A percentile compares a stretch with the other conserved stretches of the same genome.
phyloP scores from a whole-genome alignment of 208 protist genomes.

The Wallacemonas rigidus region DNA sequence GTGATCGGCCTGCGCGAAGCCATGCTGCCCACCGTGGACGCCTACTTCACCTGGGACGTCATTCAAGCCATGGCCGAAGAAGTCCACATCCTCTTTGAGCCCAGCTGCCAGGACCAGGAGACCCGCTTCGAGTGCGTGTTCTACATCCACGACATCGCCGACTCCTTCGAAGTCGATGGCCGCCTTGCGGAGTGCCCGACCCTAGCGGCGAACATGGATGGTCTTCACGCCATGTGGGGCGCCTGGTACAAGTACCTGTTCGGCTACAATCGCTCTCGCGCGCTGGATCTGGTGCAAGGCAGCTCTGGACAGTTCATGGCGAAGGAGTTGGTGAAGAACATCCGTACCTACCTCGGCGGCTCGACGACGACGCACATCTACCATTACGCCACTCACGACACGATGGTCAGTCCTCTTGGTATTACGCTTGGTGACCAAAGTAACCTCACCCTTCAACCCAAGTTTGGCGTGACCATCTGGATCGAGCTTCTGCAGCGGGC shows the following conservation, averaged over 20 bases:
- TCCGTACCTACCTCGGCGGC: slow-evolving; percentile 25
- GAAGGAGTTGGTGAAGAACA: slow-evolving; percentile 33
- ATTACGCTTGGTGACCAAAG: neutral
- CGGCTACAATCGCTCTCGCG: slow-evolving; percentile 30
- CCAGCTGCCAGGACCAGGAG: slow-evolving; percentile 29
- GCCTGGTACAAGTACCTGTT: slow-evolving; percentile 35
- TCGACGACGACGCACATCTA: slow-evolving; percentile 17
- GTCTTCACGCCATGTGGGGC: slow-evolving; percentile 17
- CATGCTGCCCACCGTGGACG: slow-evolving; percentile 30
- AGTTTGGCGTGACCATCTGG: slow-evolving; percentile 14
- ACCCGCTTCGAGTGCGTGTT: slow-evolving; percentile 33
- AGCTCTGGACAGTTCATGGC: slow-evolving; percentile 36
- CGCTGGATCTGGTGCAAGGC: slow-evolving; percentile 32
- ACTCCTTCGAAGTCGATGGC: slow-evolving; percentile 32
- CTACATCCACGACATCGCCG: slow-evolving; percentile 49
- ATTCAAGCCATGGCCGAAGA: slow-evolving; percentile 32
- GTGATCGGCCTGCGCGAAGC: slow-evolving; percentile 17
- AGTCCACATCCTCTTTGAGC: slow-evolving; percentile 1
- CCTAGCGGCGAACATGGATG: slow-evolving; percentile 1
- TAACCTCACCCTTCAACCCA: slow-evolving; percentile 8
- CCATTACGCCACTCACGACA: slow-evolving; percentile 29
- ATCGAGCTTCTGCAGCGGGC: slow-evolving; percentile 28
- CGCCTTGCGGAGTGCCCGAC: slow-evolving; percentile 9
- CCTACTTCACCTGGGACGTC: slow-evolving; percentile 42
- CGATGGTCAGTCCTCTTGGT: slow-evolving; percentile 23